phyloP scores from a whole-genome alignment of 2,329 filamentous ascomycete genomes.

The Colletotrichum caudatum region DNA sequence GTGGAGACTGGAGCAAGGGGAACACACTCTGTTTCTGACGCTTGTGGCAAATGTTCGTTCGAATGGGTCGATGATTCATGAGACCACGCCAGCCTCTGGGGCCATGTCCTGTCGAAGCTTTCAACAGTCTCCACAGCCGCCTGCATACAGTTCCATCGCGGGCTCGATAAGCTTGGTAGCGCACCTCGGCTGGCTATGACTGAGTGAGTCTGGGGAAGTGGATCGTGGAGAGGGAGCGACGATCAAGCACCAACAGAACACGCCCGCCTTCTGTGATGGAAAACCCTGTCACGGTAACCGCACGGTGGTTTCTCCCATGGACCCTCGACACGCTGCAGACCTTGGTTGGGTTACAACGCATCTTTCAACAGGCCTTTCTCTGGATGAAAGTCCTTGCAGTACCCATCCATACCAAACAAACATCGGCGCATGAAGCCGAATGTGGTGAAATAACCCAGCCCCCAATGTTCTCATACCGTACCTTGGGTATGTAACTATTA shows the following conservation, averaged over 20 bases:
- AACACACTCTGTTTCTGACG: neutral
- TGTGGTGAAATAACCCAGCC: neutral
- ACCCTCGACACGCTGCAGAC: neutral
- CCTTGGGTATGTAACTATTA: no score
- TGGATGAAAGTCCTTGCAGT: neutral
- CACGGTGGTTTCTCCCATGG: neutral
- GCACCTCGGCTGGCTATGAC: neutral
- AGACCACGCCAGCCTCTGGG: neutral
- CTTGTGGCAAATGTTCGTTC: neutral
- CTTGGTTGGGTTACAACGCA: neutral
- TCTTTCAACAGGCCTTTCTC: neutral
- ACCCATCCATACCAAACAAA: neutral
- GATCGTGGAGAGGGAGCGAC: neutral
- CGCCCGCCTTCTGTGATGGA: neutral
- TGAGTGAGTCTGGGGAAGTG: neutral
- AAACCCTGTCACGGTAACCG: neutral
- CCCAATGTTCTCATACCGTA: neutral
- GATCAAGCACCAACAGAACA: neutral
- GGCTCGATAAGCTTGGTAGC: neutral
- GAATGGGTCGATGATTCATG: slow-evolving; percentile 16
- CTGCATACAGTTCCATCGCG: no score
- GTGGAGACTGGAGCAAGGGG: neutral
- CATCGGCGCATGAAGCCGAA: neutral
- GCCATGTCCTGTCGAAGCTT: neutral
- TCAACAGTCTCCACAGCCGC: neutral